phyloP scores from a whole-genome alignment of 1,284 basidiomycete genomes.

The Amylostereum chailletii region DNA sequence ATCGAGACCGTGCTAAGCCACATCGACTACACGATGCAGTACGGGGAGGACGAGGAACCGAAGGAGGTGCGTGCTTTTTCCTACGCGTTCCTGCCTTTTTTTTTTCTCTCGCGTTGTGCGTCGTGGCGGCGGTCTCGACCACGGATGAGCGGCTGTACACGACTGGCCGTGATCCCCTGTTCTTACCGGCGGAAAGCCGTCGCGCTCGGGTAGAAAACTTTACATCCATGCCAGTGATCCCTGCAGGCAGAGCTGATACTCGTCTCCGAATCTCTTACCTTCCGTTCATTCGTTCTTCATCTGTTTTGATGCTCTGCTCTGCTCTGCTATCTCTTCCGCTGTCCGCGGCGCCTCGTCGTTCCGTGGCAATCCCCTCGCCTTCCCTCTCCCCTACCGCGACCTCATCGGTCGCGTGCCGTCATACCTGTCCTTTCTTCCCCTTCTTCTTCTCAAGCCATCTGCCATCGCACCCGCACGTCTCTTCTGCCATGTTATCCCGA shows the following conservation, averaged over 20 bases:
- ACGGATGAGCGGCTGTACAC: background rate
- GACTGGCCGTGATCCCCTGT: background rate
- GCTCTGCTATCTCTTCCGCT: too few relatives aligned
- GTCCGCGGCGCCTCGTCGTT: background rate
- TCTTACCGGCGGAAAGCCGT: background rate
- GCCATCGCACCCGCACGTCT: conserved; percentile 2
- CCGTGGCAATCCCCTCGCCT: conserved; percentile 1
- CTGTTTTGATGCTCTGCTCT: too few relatives aligned
- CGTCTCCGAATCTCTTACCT: background rate
- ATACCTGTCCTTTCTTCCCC: conserved; percentile 5
- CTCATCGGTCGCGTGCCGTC: conserved; percentile 4
- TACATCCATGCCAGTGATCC: background rate
- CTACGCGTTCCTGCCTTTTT: background rate
- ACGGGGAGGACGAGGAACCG: conserved; percentile 90
- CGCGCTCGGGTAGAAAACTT: background rate
- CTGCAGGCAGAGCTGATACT: background rate
- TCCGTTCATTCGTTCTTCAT: too few relatives aligned
- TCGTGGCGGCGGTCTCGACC: background rate
- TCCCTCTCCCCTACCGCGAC: conserved; percentile 2
- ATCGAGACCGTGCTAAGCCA: conserved; percentile 89
- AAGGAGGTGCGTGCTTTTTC: conserved; percentile 54
- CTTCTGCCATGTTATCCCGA: conserved; percentile 2
- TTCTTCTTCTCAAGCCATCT: background rate
- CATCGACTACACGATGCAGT: conserved; percentile 96
- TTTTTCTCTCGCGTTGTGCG: background rate